phyloP scores from a whole-genome alignment of 768 basidiomycete species.

The Kwoniella shandongensis region DNA sequence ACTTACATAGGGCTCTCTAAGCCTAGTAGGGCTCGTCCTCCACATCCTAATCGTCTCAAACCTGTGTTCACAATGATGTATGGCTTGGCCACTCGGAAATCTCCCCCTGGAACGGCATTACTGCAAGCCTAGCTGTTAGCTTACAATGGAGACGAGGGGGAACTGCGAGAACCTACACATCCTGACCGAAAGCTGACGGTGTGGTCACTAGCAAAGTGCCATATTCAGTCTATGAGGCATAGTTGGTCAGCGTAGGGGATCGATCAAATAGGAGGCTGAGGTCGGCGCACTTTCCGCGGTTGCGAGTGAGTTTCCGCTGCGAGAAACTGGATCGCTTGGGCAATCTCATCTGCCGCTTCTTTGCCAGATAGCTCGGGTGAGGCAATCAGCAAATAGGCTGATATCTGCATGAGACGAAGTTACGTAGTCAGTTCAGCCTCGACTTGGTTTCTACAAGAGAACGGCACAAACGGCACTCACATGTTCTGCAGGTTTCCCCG shows the following conservation, averaged over 20 bases:
- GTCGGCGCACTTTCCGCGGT: slow-evolving; percentile 28
- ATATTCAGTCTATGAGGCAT: slow-evolving; percentile 30
- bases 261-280: too few relatives aligned
- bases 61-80: slow-evolving; percentile 44
- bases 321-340: slow-evolving; percentile 29
- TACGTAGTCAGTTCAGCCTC: background rate
- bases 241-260: too few relatives aligned
- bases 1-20: slow-evolving; percentile 43
- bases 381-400: slow-evolving; percentile 37
- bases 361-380: slow-evolving; percentile 18
- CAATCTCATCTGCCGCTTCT: slow-evolving; percentile 26
- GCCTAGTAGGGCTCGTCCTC: slow-evolving; percentile 43
- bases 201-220: slow-evolving; percentile 41
- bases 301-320: slow-evolving; percentile 30
- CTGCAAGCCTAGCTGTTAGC: slow-evolving; percentile 16
- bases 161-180: slow-evolving; percentile 28
- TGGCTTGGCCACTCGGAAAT: slow-evolving; percentile 39
- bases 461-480: too few relatives aligned
- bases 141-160: slow-evolving; percentile 2
- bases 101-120: slow-evolving; percentile 41
- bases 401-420: slow-evolving; percentile 27
- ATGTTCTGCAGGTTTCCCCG: slow-evolving; percentile 43
- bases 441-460: too few relatives aligned
- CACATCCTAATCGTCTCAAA: slow-evolving; percentile 44
- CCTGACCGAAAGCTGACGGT: slow-evolving; percentile 41